phyloP scores from a whole-genome alignment of 2,329 filamentous ascomycete genomes.

The Paracorniculantispora psalliotae region DNA sequence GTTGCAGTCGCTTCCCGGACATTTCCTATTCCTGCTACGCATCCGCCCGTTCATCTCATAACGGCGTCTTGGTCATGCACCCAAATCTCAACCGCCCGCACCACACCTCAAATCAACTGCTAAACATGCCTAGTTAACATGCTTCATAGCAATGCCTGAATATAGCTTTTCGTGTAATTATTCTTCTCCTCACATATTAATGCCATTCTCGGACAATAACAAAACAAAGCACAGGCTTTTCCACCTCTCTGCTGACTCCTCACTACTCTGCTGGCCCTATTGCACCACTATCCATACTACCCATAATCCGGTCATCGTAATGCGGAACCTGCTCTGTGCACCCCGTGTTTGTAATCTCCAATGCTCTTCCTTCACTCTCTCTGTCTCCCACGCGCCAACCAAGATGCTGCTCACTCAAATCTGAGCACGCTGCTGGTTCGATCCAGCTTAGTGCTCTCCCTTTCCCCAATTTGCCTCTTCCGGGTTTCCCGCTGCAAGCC shows the following conservation, averaged over 20 bases:
- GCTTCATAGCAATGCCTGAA: background rate
- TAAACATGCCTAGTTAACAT: background rate
- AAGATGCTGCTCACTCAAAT: too few species aligned
- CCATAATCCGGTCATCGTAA: constrained; percentile 7
- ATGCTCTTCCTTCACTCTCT: too few species aligned
- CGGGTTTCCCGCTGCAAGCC: constrained; percentile 8
- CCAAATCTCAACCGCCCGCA: background rate
- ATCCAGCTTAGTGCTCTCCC: constrained; percentile 3
- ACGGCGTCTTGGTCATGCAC: background rate
- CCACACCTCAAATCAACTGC: background rate
- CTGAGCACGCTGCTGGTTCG: background rate
- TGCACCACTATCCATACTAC: constrained; percentile 12
- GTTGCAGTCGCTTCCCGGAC: background rate
- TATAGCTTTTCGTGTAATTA: background rate
- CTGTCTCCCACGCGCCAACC: background rate
- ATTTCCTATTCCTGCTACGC: background rate
- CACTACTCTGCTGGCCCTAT: background rate
- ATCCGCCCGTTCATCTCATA: background rate
- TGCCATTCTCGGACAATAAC: background rate
- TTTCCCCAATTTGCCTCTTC: constrained; percentile 3
- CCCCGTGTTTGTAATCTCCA: background rate
- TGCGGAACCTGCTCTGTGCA: constrained; percentile 9
- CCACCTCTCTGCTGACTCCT: background rate
- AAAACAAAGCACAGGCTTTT: background rate
- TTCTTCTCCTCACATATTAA: background rate